Evolutionary conservation across 768 basidiomycete genomes (phyloP), one percentile per base, ranked within the genome.

Genomic region (Tylopilus subfusipes): DNA sequence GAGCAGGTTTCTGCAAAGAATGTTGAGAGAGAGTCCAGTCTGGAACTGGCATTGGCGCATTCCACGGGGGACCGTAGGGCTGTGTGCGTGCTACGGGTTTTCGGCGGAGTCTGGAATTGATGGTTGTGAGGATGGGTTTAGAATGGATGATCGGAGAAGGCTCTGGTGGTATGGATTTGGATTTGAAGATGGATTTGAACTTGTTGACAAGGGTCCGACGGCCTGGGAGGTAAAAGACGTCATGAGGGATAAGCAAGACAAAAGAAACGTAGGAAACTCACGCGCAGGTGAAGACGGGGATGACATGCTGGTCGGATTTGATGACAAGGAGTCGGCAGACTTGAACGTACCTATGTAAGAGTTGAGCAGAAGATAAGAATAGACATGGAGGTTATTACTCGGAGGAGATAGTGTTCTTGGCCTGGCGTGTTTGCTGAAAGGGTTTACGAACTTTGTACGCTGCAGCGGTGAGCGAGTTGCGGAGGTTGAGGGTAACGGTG

Each of bases 61-160:
- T 75, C 61, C 72, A 74, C 5, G 73, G 73, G 33, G 71, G 66
- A 12, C 70, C 68, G 24, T 74, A 74, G 5, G 73, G 73, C 18
- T 74, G 72, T 12, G 74, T 74, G 18, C 73, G 73, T 33, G 63
- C 53, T 5, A 61, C 61, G 4, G 68, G 63, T 40, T 64, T 71
- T 48, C 57, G 54, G 18, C 63, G 58, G 30, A 63, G 58, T 34
- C 52, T 64, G 10, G 60, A 44, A 5, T 46, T 53, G 51, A 59
- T 42, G 25, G 55, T 31, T 29, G 68, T 60, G 21, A 59, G 13
- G 40, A 49, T 21, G 6, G 58, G 39, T 12, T 58, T 57, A 9
- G 61, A 42, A 18, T 38, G 52, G 31, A 44, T 14, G 5, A 29
- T 34, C 0, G 49, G 50, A 19, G 58, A 51, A 18, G 61, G 48